Evolutionary conservation across 192 early-diverging fungal genomes (phyloP), one percentile per base, ranked within the genome.

Genomic region (Phycomyces nitens): DNA sequence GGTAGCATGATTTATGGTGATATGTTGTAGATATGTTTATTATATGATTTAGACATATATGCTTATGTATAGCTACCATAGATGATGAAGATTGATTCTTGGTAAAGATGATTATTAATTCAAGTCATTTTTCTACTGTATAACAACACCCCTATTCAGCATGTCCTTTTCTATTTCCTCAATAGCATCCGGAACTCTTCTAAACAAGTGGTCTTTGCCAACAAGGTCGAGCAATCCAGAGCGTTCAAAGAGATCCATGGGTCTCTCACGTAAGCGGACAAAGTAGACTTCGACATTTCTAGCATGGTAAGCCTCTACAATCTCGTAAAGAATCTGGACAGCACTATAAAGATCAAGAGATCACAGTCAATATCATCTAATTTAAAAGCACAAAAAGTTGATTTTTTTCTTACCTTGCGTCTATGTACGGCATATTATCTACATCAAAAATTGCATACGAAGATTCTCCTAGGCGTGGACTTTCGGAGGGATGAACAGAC

Each of bases 401-500:
- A 22, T 26, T 51, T 34, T 39, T 18, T 10, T 23, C n/a, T 62
- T 38, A 94, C 96, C 93, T 96, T 38, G 95, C 95, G 79, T 99
- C 97, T 62, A 99, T 81, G 3, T 79, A 79, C 0, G 89, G 84
- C 84, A 99, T 93, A 50, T 89, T 88, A 39, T 88, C 85, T 27
- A 97, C 85, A 69, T 99, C 96, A 81, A 99, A 97, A 24, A 99
- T 86, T 20, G 96, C 88, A 38, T 85, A 86, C 5, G 83, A 73
- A 5, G 92, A 80, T 39, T 82, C 84, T 44, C 58, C 50, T 55
- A 92, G 83, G 29, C 88, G 84, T 12, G 97, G 91, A 15, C 86
- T 86, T 68, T 97, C 95, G 0, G 93, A 94, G 6, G 97, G 97
- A 76, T 99, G 97, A 23, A 94, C 90, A 12, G 86, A 84, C 81